phyloP scores from a whole-genome alignment of 2,329 filamentous ascomycete genomes.

The Colletotrichum tropicale region DNA sequence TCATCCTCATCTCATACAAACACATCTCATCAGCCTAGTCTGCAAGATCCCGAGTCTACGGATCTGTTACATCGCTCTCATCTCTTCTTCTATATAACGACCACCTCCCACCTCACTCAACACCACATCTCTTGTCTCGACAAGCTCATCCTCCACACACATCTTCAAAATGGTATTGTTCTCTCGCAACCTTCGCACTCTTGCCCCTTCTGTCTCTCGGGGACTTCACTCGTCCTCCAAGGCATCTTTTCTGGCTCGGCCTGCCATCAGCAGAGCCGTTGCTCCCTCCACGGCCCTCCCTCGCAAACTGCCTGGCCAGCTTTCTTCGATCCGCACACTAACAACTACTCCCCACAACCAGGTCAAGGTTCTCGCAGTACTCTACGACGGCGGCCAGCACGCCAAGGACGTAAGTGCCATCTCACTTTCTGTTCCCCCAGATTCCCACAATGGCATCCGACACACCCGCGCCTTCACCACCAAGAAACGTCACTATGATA shows the following conservation, averaged over 20 bases:
- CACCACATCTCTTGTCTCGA: neutral
- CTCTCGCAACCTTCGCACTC: slow-evolving; percentile 29
- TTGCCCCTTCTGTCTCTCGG: slow-evolving; percentile 27
- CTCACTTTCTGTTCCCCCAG: neutral
- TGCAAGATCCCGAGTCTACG: neutral
- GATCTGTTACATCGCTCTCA: neutral
- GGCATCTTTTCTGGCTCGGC: slow-evolving; percentile 22
- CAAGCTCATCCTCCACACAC: neutral
- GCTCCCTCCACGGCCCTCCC: slow-evolving; percentile 34
- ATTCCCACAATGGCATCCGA: neutral
- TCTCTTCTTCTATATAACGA: slow-evolving; percentile 1
- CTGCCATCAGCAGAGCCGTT: slow-evolving; percentile 19
- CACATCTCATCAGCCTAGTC: neutral
- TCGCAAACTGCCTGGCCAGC: slow-evolving; percentile 39
- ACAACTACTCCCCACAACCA: slow-evolving; percentile 52
- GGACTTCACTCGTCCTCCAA: slow-evolving; percentile 29
- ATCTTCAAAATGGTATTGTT: slow-evolving; percentile 34
- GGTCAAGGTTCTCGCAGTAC: slow-evolving; percentile 94
- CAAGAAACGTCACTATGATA: slow-evolving; percentile 16
- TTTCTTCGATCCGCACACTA: slow-evolving; percentile 64
- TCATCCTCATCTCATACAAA: slow-evolving; percentile 11
- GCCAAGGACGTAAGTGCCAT: slow-evolving; percentile 73
- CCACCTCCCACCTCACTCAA: neutral
- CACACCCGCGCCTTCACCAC: neutral
- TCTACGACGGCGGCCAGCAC: slow-evolving; percentile 92